Percentiles rank a stretch among this genome's conserved stretches.
These are phyloP conservation scores for Verticillium nubilum DNA, from an alignment of 2,329 filamentous ascomycete genomes.

Conservation along the genomic window DNA sequence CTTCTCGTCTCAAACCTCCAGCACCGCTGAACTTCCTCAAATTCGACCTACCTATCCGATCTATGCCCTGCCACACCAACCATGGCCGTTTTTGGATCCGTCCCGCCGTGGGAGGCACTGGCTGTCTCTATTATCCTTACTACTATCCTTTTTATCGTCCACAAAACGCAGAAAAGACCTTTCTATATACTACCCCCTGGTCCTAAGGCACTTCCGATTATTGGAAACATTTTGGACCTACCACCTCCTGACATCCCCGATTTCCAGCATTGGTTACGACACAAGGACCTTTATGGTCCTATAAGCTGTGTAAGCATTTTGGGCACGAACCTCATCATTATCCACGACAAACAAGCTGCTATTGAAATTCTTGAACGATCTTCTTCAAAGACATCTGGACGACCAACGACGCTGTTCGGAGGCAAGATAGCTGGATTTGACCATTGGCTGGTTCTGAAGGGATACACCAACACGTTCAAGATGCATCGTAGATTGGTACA, in stretches of 20 bases:
- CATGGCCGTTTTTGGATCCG: no score
- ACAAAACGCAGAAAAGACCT: no score
- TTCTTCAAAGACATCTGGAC: slow-evolving; percentile 23
- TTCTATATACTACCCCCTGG: slow-evolving; percentile 47
- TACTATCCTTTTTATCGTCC: no score
- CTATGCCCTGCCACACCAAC: no score
- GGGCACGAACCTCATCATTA: slow-evolving; percentile 31
- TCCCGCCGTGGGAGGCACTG: no score
- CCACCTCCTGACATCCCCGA: slow-evolving; percentile 26
- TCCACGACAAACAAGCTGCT: slow-evolving; percentile 29
- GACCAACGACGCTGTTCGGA: slow-evolving; percentile 21
- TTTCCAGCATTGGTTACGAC: slow-evolving; percentile 33
- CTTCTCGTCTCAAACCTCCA: no score
- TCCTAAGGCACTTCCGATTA: slow-evolving; percentile 37
- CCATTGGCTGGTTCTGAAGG: slow-evolving; percentile 12
- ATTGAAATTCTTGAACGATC: slow-evolving; percentile 29
- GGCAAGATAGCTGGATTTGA: slow-evolving; percentile 20
- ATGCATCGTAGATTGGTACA: slow-evolving; percentile 19
- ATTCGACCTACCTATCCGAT: no score
- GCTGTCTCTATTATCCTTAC: no score
- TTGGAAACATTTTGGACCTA: slow-evolving; percentile 45
- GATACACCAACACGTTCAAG: slow-evolving; percentile 17
- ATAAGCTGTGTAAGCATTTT: slow-evolving; percentile 33
- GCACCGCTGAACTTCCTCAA: no score
- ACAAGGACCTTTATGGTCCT: slow-evolving; percentile 30